Evolutionary conservation across 2,329 filamentous ascomycete species (phyloP).

Genomic region (Colletotrichum viniferum): DNA sequence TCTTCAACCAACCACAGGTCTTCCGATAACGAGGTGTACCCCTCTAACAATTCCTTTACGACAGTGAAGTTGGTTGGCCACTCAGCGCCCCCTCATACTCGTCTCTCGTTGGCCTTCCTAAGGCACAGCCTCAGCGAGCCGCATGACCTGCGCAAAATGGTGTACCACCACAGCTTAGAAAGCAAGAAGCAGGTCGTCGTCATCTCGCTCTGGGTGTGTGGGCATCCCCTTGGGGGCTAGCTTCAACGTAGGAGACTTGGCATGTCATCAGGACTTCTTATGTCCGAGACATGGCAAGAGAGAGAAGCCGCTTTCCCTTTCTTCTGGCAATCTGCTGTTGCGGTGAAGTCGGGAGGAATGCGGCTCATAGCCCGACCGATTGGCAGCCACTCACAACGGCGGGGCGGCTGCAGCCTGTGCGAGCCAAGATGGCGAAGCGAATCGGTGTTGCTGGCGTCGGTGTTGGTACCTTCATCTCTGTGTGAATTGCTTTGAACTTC

Average conservation of each 20-base stretch:
- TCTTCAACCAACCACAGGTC: neutral
- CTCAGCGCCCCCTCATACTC: neutral
- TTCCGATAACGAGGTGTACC: neutral
- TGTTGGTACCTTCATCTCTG: neutral
- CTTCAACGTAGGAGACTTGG: neutral
- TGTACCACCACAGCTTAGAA: neutral
- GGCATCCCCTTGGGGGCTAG: neutral
- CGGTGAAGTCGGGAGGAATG: neutral
- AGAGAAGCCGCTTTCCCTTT: neutral
- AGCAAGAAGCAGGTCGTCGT: conserved; percentile 1
- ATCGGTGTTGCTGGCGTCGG: neutral
- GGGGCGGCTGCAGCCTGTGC: neutral
- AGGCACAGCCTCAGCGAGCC: neutral
- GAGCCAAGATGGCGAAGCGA: neutral
- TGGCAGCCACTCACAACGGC: neutral
- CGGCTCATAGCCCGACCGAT: neutral
- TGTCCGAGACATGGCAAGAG: neutral
- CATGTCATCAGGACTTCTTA: conserved; percentile 7
- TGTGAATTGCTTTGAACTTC: neutral
- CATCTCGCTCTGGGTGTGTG: neutral
- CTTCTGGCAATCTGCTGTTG: neutral
- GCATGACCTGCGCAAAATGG: neutral
- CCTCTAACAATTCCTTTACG: neutral
- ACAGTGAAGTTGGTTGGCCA: neutral
- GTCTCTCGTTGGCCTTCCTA: neutral